These are phyloP conservation scores for Ailanthus altissimus DNA, from an alignment of 345 rosid species.

Conservation along the genomic window DNA sequence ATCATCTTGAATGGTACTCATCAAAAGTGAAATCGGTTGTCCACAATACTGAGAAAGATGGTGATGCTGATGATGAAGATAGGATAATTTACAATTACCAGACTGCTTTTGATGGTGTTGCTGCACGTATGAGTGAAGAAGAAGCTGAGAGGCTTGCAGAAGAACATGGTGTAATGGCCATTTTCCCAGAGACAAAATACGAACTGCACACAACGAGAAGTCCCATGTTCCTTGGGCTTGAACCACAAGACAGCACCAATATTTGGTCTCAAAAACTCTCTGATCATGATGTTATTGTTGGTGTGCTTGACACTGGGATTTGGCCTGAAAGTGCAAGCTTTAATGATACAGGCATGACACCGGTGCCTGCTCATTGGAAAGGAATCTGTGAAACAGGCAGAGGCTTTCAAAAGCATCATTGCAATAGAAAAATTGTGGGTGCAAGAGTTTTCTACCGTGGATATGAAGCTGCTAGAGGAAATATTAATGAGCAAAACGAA, in stretches of 20 bases:
- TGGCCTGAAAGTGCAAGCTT: slow-evolving; percentile 83
- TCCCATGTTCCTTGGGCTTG: slow-evolving; percentile 73
- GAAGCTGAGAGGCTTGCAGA: slow-evolving; percentile 59
- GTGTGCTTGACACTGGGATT: slow-evolving; percentile 75
- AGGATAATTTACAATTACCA: slow-evolving; percentile 72
- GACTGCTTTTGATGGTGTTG: slow-evolving; percentile 63
- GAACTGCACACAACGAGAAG: slow-evolving; percentile 78
- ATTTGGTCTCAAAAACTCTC: slow-evolving; percentile 47
- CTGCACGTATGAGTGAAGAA: slow-evolving; percentile 53
- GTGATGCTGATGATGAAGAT: slow-evolving; percentile 35
- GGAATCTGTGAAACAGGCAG: slow-evolving; percentile 66
- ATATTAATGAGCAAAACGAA: slow-evolving; percentile 59
- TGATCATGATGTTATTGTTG: slow-evolving; percentile 75
- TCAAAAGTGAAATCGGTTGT: slow-evolving; percentile 58
- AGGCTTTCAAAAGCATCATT: slow-evolving; percentile 47
- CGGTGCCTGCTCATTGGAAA: slow-evolving; percentile 67
- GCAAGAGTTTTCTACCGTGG: slow-evolving; percentile 64
- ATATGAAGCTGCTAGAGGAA: slow-evolving; percentile 62
- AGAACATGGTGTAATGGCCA: slow-evolving; percentile 53
- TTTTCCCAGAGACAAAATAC: slow-evolving; percentile 60
- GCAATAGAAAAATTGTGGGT: slow-evolving; percentile 75
- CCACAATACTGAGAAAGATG: slow-evolving; percentile 31
- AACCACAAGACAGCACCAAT: slow-evolving; percentile 40
- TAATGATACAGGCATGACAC: slow-evolving; percentile 55
- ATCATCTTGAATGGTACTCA: slow-evolving; percentile 75